phyloP scores from a whole-genome alignment of 2,329 filamentous ascomycete genomes.

The Didymella arachidicola region DNA sequence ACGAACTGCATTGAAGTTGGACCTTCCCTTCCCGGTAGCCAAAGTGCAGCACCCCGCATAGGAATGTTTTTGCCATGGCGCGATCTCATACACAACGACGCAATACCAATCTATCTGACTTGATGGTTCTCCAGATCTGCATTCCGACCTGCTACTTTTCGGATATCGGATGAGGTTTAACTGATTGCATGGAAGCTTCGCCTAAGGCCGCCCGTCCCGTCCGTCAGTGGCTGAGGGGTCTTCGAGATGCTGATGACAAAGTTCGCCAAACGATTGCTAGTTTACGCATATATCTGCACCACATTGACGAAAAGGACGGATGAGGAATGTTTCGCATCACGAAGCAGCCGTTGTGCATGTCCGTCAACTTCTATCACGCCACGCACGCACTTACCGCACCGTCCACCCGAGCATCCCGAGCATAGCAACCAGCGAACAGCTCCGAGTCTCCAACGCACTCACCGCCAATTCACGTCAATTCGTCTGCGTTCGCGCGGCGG shows the following conservation, averaged over 20 bases:
- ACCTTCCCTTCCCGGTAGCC: conserved; percentile 14
- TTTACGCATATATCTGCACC: background rate
- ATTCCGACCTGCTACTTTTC: conserved; percentile 16
- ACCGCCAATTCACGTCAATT: conserved; percentile 16
- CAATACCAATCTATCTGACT: conserved; percentile 12
- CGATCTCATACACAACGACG: conserved; percentile 20
- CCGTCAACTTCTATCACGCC: conserved; percentile 18
- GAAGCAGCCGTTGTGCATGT: conserved; percentile 18
- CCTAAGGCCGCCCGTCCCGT: conserved; percentile 20
- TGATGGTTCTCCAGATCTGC: conserved; percentile 22
- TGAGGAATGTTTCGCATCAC: conserved; percentile 20
- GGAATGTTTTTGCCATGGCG: conserved; percentile 22
- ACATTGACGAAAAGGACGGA: conserved; percentile 3
- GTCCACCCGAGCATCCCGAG: conserved; percentile 7
- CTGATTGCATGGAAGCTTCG: conserved; percentile 15
- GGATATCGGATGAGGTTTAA: conserved; percentile 17
- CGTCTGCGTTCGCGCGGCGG: conserved; percentile 12
- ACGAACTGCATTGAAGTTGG: conserved; percentile 17
- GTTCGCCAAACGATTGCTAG: conserved; percentile 9
- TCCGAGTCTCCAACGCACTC: conserved; percentile 19
- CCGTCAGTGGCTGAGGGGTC: conserved; percentile 17
- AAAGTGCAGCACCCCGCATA: conserved; percentile 17
- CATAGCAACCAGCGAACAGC: conserved; percentile 15
- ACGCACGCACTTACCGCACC: conserved; percentile 13
- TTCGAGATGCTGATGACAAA: conserved; percentile 5